Percentiles rank a stretch among this genome's conserved stretches.
Evolutionary conservation across 257 asterid genomes (phyloP).

Genomic region (Nicotiana tomentosiformis): DNA sequence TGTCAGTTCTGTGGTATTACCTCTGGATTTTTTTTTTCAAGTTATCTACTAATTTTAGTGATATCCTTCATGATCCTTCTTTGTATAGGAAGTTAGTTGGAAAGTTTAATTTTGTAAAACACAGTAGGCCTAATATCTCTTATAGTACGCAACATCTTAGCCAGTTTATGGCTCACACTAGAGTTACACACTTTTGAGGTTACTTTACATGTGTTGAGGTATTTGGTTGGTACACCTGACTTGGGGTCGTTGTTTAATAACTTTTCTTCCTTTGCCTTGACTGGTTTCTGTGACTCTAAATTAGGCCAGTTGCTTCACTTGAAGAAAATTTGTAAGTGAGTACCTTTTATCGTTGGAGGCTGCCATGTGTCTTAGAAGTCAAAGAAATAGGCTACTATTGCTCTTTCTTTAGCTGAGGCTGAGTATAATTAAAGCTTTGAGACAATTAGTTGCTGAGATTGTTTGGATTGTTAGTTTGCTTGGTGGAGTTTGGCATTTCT

Average conservation of each 20-base stretch:
- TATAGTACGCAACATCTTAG: neutral
- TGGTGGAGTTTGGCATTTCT: no score
- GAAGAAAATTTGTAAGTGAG: neutral
- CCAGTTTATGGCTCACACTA: neutral
- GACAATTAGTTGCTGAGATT: neutral
- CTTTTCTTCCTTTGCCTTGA: no score
- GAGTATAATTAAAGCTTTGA: neutral
- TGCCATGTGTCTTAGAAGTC: no score
- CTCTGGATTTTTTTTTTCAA: neutral
- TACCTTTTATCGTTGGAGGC: neutral
- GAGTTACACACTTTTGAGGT: neutral
- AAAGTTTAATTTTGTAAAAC: neutral
- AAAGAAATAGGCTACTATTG: neutral
- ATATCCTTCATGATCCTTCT: neutral
- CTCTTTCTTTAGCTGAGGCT: neutral
- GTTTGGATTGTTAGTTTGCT: neutral
- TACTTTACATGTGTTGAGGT: neutral
- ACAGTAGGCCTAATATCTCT: neutral
- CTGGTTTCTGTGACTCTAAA: neutral
- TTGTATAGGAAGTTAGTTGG: neutral
- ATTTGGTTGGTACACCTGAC: neutral
- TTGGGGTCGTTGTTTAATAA: no score
- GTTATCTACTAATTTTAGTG: neutral
- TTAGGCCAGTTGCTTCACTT: neutral
- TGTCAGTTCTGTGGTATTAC: neutral